Base-by-base conservation (phyloP, 441 rosid species). In the Francoa sonchifolia region DNA sequence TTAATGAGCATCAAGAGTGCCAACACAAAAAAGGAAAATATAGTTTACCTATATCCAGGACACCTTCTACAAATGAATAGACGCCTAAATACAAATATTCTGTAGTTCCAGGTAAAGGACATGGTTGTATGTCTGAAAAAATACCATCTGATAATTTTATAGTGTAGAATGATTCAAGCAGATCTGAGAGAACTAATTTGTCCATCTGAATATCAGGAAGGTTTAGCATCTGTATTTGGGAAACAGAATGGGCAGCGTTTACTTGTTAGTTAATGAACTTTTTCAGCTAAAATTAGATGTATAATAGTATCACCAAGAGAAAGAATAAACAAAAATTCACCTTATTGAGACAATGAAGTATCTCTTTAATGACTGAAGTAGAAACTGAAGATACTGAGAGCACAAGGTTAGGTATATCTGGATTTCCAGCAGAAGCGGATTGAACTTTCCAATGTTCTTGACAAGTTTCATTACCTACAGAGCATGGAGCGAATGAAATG, bases 161-260 rank as follows among this genome's bases (percentile, higher is more conserved):
- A 13, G 77, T 65, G 67, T 82, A 89, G 63, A 82, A 74, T 37
- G 82, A 79, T 68, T 64, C 48, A 33, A 85, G 72, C 41, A 85
- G 70, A 66, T 74, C 70, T 39, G 62, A 53, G 25, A 81, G 62
- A 62, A 68, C 51, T 54, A 57, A 38, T 48, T 57, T 63, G 58
- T 74, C 73, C 53, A 35, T 62, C 55, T 63, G 76, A 59, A 72
- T 45, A 33, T 55, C 77, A 23, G 71, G 63, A 59, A 85, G 68
- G 65, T 54, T 58, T 48, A 85, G 45, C 58, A 82, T 65, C 96
- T 85, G 71, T 22, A 44, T 8, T 51, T 30, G 39, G 28, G 36
- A 52, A 49, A 9, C 50, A 31, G 27, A 35, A 42, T 60, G 22
- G 40, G 10, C 39, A 57, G 31, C 10, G n/a, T n/a, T 25, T 35